Conservation (phyloP, 2,329 filamentous ascomycete species). For the Penicillium corylophilum region DNA sequence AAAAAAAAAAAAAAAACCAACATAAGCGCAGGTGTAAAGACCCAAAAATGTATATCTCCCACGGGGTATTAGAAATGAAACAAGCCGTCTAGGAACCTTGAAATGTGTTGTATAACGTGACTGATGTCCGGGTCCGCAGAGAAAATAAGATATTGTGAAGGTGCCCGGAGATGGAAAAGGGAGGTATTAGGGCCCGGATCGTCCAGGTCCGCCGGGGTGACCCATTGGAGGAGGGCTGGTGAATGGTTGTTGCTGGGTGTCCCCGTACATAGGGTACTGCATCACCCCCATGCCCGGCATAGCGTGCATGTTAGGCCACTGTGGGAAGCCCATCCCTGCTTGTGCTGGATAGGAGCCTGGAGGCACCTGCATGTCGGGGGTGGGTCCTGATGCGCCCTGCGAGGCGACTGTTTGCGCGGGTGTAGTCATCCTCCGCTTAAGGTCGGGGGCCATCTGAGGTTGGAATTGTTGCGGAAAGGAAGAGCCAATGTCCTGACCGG, state of each 20-base stretch:
- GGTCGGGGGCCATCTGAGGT: constrained; percentile 30
- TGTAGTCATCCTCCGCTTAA: constrained; percentile 40
- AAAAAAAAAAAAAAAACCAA: constrained; percentile 7
- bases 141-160: not conserved
- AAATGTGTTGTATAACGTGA: constrained; percentile 18
- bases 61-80: constrained; percentile 29
- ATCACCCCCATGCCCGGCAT: constrained; percentile 33
- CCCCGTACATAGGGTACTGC: constrained; percentile 35
- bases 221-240: constrained; percentile 33
- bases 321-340: constrained; percentile 29
- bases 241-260: constrained; percentile 28
- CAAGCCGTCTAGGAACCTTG: constrained; percentile 26
- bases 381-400: constrained; percentile 24
- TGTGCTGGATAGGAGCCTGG: constrained; percentile 31
- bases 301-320: constrained; percentile 32
- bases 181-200: constrained; percentile 25
- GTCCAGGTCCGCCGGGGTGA: constrained; percentile 27
- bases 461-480: constrained; percentile 31
- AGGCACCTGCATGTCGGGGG: constrained; percentile 26
- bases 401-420: constrained; percentile 29
- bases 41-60: constrained; percentile 13
- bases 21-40: no score
- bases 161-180: not conserved
- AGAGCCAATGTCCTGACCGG: constrained; percentile 31
- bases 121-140: constrained; percentile 2